Evolutionary conservation across 371 early-diverging fungal genomes (phyloP).

Genomic region (Mortierella sp.): DNA sequence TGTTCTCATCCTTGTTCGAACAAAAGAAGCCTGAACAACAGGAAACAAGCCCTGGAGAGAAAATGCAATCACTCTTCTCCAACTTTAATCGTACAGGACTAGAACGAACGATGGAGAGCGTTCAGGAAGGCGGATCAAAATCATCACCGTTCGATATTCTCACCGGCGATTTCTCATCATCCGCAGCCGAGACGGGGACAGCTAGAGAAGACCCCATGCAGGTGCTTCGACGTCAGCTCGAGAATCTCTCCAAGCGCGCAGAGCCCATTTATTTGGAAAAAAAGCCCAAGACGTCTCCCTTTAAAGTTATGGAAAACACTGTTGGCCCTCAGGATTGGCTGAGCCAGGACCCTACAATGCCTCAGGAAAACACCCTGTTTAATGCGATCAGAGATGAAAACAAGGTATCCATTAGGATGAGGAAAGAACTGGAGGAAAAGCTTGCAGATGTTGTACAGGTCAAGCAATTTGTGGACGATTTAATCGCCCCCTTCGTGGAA

Average conservation of each 20-base stretch:
- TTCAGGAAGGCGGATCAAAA: conserved; percentile 2
- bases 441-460: conserved; percentile 28
- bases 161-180: neutral
- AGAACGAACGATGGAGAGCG: neutral
- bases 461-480: conserved; percentile 43
- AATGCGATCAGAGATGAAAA: conserved; percentile 43
- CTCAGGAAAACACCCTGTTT: conserved; percentile 34
- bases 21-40: conserved; percentile 25
- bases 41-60: conserved; percentile 2
- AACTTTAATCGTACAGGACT: conserved; percentile 41
- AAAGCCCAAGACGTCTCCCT: conserved; percentile 43
- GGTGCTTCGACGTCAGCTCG: conserved; percentile 42
- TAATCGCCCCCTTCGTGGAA: conserved; percentile 26
- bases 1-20: conserved; percentile 53
- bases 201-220: conserved; percentile 32
- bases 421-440: conserved; percentile 42
- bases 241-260: conserved; percentile 39
- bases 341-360: conserved; percentile 23
- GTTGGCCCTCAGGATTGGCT: conserved; percentile 49
- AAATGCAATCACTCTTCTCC: conserved; percentile 48
- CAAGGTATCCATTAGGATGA: conserved; percentile 51
- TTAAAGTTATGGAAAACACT: conserved; percentile 37
- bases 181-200: neutral
- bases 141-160: conserved; percentile 1
- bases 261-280: conserved; percentile 46